Evolutionary conservation across 1,284 basidiomycete genomes (phyloP).

Genomic region (Kwoniella shivajii): DNA sequence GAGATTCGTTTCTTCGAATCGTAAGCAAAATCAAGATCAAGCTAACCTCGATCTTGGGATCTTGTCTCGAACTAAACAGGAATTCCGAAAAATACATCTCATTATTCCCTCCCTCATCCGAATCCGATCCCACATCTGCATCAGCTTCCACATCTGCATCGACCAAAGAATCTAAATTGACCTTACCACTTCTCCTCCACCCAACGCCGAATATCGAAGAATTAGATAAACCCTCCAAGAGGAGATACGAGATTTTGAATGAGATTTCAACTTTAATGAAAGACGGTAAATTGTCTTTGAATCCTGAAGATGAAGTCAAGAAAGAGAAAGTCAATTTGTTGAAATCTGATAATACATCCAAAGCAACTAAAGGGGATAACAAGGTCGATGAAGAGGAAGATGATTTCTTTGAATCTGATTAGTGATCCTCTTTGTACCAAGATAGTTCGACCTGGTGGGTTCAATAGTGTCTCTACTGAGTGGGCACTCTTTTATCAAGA

Average conservation of each 20-base stretch:
- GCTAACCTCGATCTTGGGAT: no score
- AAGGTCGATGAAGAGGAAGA: slow-evolving; percentile 48
- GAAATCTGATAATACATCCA: slow-evolving; percentile 4
- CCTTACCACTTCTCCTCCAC: slow-evolving; percentile 57
- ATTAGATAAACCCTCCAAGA: slow-evolving; percentile 54
- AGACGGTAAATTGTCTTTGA: slow-evolving; percentile 61
- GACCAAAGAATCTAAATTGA: slow-evolving; percentile 24
- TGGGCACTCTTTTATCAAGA: no score
- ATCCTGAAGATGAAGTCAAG: slow-evolving; percentile 61
- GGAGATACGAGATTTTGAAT: slow-evolving; percentile 65
- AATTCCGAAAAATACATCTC: slow-evolving; percentile 82
- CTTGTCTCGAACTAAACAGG: no score
- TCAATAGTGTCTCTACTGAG: no score
- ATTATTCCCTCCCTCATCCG: slow-evolving; percentile 67
- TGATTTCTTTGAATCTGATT: slow-evolving; percentile 57
- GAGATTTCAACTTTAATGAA: slow-evolving; percentile 69
- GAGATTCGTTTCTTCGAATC: no score
- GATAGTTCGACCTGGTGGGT: no score
- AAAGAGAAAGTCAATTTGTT: slow-evolving; percentile 4
- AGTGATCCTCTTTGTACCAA: no score
- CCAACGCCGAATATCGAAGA: slow-evolving; percentile 36
- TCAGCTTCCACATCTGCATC: slow-evolving; percentile 1
- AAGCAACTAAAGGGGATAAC: slow-evolving; percentile 32
- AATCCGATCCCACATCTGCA: slow-evolving; percentile 11
- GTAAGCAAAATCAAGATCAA: no score